Percentiles rank a stretch among this genome's conserved stretches.
phyloP scores from a whole-genome alignment of 331 rosid species.

The Acacia concinna region DNA sequence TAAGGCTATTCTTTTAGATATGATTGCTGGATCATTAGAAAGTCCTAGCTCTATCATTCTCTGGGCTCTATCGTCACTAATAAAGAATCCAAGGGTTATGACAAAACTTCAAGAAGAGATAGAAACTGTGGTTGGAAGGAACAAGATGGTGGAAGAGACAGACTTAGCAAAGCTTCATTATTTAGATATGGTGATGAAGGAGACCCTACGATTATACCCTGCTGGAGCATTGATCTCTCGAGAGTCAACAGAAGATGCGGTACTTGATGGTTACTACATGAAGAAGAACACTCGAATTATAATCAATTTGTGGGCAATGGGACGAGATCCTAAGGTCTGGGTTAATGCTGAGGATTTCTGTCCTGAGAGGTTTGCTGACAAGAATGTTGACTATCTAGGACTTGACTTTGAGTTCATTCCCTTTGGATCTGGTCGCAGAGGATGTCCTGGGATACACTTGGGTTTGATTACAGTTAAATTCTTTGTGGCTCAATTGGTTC shows the following conservation, averaged over 20 bases:
- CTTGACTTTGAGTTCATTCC: slow-evolving; percentile 41
- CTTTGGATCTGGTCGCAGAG: slow-evolving; percentile 45
- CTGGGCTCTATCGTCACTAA: slow-evolving; percentile 38
- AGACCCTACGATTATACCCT: slow-evolving; percentile 34
- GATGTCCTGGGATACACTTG: slow-evolving; percentile 42
- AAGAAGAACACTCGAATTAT: slow-evolving; percentile 30
- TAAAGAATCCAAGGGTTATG: slow-evolving; percentile 41
- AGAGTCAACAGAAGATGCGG: slow-evolving; percentile 30
- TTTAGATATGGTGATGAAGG: slow-evolving; percentile 44
- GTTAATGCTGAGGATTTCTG: slow-evolving; percentile 31
- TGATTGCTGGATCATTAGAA: slow-evolving; percentile 31
- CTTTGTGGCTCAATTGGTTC: slow-evolving; percentile 42
- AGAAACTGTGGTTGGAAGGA: slow-evolving; percentile 27
- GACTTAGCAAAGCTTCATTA: slow-evolving; percentile 33
- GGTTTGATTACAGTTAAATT: slow-evolving; percentile 16
- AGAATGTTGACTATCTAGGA: slow-evolving; percentile 19
- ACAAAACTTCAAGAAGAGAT: slow-evolving; percentile 36
- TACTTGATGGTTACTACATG: slow-evolving; percentile 29
- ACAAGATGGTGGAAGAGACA: slow-evolving; percentile 37
- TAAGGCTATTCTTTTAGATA: slow-evolving; percentile 33
- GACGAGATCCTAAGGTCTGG: slow-evolving; percentile 42
- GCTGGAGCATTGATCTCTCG: slow-evolving; percentile 20
- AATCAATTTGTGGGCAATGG: slow-evolving; percentile 32
- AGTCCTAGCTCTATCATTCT: neutral
- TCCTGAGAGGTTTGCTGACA: slow-evolving; percentile 39